Conservation (phyloP, 1,284 basidiomycete species). For the Naganishia liquefaciens region DNA sequence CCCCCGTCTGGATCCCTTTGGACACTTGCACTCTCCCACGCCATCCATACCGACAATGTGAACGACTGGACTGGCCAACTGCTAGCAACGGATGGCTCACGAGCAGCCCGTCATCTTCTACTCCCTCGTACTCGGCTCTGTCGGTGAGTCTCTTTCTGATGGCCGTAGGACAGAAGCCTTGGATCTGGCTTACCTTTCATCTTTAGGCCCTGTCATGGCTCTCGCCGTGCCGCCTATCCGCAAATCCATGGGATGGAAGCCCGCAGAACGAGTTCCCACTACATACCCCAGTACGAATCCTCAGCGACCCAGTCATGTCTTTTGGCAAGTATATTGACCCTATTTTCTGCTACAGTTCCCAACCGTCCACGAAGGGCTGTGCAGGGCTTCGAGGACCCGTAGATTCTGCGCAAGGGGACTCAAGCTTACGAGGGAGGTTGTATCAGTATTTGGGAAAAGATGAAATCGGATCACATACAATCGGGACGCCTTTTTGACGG, state of each 20-base stretch:
- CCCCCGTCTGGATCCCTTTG: neutral
- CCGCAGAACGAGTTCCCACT: conserved; percentile 73
- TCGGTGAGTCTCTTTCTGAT: conserved; percentile 40
- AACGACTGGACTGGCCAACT: neutral
- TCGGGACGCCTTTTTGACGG: neutral
- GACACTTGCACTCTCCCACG: conserved; percentile 1
- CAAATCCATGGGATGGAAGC: conserved; percentile 69
- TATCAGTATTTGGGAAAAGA: conserved; percentile 4
- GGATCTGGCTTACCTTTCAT: neutral
- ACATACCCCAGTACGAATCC: conserved; percentile 78
- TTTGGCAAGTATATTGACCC: neutral
- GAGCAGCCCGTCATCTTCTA: conserved; percentile 91
- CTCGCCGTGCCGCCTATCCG: conserved; percentile 77
- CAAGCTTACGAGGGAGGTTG: neutral
- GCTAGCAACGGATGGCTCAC: conserved; percentile 78
- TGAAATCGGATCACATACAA: neutral
- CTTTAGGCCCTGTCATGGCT: conserved; percentile 72
- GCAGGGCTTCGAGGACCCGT: conserved; percentile 47
- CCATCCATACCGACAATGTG: neutral
- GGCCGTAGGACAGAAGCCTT: too few species aligned
- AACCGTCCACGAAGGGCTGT: conserved; percentile 46
- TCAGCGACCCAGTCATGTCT: neutral
- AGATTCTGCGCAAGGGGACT: neutral
- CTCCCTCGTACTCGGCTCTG: conserved; percentile 70
- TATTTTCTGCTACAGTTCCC: conserved; percentile 39